Evolutionary conservation across 352 stramenopile genomes (phyloP).

Genomic region (Phytophthora tentaculata): DNA sequence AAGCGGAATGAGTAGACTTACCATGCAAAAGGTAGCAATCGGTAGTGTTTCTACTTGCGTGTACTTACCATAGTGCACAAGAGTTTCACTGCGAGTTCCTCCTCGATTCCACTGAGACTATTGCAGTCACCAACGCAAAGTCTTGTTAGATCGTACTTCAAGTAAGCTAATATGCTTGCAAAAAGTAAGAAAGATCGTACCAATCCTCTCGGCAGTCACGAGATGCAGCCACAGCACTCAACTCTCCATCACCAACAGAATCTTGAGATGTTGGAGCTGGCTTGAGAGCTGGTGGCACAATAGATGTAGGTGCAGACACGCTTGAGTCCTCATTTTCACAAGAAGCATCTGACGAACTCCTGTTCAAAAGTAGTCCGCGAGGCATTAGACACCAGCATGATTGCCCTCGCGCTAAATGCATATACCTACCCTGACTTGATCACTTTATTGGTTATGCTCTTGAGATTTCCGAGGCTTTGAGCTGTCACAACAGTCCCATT

Average conservation of each 20-base stretch:
- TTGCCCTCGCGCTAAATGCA: background rate
- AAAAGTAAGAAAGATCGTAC: conserved; percentile 20
- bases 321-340: background rate
- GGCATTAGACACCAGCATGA: background rate
- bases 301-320: background rate
- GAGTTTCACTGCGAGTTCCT: conserved; percentile 28
- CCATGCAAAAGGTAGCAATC: too few relatives aligned
- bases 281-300: conserved; percentile 1
- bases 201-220: conserved; percentile 24
- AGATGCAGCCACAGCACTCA: conserved; percentile 12
- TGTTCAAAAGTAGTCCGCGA: conserved; percentile 2
- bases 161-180: too few relatives aligned
- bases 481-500: conserved; percentile 14
- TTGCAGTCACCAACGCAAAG: background rate
- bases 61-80: conserved; percentile 30
- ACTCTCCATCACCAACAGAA: background rate
- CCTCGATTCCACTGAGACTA: conserved; percentile 19
- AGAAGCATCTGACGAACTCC: background rate
- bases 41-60: too few relatives aligned
- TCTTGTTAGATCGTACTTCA: too few relatives aligned
- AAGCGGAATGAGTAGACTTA: conserved; percentile 2
- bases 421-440: conserved; percentile 15
- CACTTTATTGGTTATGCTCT: background rate
- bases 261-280: background rate
- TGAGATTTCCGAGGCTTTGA: background rate